Evolutionary conservation across 2,329 filamentous ascomycete species (phyloP), one percentile per base, ranked within the genome.

Genomic region (Whalleya microplaca): DNA sequence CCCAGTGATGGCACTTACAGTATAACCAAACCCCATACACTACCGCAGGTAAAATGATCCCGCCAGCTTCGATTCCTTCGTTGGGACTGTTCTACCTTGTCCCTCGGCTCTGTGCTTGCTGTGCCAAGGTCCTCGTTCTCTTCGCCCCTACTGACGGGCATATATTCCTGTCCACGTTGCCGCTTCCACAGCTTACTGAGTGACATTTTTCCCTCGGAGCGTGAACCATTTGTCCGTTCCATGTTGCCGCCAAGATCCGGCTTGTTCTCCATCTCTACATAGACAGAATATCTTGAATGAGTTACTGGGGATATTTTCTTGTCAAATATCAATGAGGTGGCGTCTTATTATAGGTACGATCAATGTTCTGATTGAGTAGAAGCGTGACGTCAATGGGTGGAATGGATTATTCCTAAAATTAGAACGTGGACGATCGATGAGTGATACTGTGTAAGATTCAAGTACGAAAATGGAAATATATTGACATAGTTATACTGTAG

Each of bases 1-100:
- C 21, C n/a, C 5, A 18, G 21, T 41, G 48, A 16, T 19, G 19
- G n/a, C 46, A 71, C 73, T 58, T 66, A 77, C 75, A 76, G 49
- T 16, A 76, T 62, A 9, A 64, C 64, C 27, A 73, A 66, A 6
- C 69, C 70, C 64, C 71, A 72, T 48, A 76, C 70, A 18, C 71
- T 71, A 32, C 73, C 67, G 52, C 72, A 74, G 12, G 73, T 66
- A 8, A 71, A 62, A 60, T 69, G 72, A 3, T 32, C 51, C 10
- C 55, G 55, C 51, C 65, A 64, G 23, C 58, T 58, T 12, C 60
- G 45, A 27, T 55, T 61, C 45, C 55, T 61, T 23, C 55, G 54
- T 16, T 8, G 21, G 45, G 21, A 42, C 18, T 42, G 43, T 47
- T 46, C 12, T 45, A 18, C 8, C 21, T 12, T 51, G 3, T 50